phyloP scores from a whole-genome alignment of 441 rosid species.

The Adansonia gregorii region DNA sequence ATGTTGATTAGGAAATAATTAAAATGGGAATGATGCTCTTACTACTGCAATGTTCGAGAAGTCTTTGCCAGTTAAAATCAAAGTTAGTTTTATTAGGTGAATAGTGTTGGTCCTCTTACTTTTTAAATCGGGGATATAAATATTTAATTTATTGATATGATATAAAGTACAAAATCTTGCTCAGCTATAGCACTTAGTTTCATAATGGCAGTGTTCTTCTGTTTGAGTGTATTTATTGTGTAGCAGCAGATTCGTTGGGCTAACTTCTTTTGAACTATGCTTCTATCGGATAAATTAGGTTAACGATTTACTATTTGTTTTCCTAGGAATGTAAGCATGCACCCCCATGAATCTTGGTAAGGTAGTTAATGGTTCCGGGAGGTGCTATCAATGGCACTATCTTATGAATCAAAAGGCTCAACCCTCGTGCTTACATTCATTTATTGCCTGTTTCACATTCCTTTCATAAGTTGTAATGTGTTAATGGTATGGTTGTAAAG shows the following conservation, averaged over 20 bases:
- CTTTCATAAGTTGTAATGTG: neutral
- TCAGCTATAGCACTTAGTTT: neutral
- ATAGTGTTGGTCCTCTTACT: constrained; percentile 8
- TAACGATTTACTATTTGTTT: neutral
- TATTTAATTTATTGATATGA: constrained; percentile 4
- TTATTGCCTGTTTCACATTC: neutral
- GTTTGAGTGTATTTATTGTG: constrained; percentile 17
- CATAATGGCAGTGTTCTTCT: neutral
- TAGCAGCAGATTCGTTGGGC: neutral
- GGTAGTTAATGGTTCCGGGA: neutral
- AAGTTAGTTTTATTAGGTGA: constrained; percentile 17
- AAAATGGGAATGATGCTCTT: constrained; percentile 19
- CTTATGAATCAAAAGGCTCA: neutral
- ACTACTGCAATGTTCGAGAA: neutral
- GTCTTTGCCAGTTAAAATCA: constrained; percentile 10
- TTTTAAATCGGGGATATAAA: neutral
- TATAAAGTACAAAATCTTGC: constrained; percentile 8
- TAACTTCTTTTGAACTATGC: neutral
- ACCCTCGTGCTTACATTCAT: neutral
- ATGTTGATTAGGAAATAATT: constrained; percentile 15
- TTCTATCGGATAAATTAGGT: neutral
- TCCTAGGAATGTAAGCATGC: neutral
- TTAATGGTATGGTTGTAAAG: neutral
- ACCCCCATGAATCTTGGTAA: neutral
- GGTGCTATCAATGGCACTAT: neutral